These are phyloP conservation scores for Yueomyces sp. DNA, from an alignment of 805 yeast species.

Conservation along the genomic window DNA sequence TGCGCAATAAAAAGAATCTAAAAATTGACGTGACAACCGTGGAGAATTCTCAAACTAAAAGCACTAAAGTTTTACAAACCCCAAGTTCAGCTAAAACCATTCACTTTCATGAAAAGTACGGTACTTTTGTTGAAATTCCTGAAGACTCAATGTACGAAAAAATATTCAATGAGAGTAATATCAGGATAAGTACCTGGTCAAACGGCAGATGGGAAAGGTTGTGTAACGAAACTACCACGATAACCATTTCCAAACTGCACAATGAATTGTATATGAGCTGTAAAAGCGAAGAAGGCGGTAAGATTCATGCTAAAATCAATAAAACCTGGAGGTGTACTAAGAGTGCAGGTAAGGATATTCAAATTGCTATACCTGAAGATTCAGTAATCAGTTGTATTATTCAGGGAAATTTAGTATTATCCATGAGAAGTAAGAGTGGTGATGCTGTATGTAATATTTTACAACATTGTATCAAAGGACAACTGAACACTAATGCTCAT, in stretches of 20 bases:
- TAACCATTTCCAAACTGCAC: background rate
- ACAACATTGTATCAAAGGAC: constrained; percentile 11
- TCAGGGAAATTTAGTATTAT: no score
- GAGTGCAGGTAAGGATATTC: constrained; percentile 23
- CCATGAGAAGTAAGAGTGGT: constrained; percentile 7
- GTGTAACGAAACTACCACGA: background rate
- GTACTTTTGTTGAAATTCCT: background rate
- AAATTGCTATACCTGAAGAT: constrained; percentile 9
- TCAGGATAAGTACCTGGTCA: constrained; percentile 15
- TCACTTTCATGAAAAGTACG: background rate
- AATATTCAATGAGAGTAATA: background rate
- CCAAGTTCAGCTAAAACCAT: constrained; percentile 1
- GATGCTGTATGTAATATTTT: constrained; percentile 12
- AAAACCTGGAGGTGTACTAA: constrained; percentile 12
- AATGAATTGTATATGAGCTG: background rate
- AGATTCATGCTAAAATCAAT: constrained; percentile 8
- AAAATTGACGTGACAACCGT: constrained; percentile 3
- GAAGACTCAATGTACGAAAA: background rate
- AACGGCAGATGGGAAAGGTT: constrained; percentile 11
- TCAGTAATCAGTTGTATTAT: constrained; percentile 5
- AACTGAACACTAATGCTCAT: constrained; percentile 1
- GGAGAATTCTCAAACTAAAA: background rate
- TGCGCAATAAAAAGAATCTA: constrained; percentile 8
- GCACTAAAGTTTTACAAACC: background rate
- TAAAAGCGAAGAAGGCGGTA: constrained; percentile 5